Conservation (phyloP, 78 protist species). For the Guillardia theta region DNA sequence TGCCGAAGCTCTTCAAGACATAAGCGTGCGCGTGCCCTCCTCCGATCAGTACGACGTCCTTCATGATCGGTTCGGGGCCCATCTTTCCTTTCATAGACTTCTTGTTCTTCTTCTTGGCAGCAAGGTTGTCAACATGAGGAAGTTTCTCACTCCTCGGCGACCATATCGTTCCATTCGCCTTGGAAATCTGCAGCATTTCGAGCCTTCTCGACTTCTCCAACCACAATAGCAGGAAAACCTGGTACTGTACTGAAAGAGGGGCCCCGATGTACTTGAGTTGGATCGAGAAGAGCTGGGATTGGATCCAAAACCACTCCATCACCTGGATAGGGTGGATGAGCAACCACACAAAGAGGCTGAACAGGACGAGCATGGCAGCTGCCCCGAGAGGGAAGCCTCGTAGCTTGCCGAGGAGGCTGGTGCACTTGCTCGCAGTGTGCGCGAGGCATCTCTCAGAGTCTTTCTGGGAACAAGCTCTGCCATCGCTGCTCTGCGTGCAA, state of each 20-base stretch:
- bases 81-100: background rate
- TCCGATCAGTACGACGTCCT: conserved; percentile 53
- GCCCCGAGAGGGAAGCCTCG: too few species aligned
- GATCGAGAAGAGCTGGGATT: too few species aligned
- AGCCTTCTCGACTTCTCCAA: background rate
- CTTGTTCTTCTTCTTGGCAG: background rate
- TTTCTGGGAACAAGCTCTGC: too few species aligned
- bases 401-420: too few species aligned
- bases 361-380: too few species aligned
- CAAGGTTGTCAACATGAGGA: background rate
- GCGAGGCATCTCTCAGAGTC: too few species aligned
- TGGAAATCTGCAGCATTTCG: background rate
- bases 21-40: conserved; percentile 62
- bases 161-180: background rate
- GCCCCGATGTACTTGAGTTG: background rate
- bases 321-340: too few species aligned
- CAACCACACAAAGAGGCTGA: too few species aligned
- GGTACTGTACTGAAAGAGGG: background rate
- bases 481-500: too few species aligned
- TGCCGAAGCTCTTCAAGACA: conserved; percentile 38
- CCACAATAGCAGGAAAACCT: background rate
- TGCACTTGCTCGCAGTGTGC: too few species aligned
- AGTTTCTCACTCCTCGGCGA: background rate
- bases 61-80: conserved; percentile 2
- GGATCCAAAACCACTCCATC: too few species aligned